Evolutionary conservation across 176 grass and related monocot genomes (phyloP).

Genomic region (Raddia guianensis): DNA sequence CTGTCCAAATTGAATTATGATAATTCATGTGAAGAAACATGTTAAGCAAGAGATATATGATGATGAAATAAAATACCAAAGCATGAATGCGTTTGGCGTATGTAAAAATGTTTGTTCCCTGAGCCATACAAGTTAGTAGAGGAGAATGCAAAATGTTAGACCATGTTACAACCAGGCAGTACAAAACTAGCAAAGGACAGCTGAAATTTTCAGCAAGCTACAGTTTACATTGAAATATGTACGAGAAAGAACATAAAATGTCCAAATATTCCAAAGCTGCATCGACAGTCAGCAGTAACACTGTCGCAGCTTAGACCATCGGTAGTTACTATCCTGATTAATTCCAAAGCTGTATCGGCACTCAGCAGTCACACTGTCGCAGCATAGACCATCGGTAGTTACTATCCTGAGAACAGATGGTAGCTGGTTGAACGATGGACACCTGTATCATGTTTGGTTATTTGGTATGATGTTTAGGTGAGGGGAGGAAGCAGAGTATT

Average conservation of each 20-base stretch:
- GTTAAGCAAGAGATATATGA: not conserved
- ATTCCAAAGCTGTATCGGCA: not conserved
- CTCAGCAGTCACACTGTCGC: too few relatives aligned
- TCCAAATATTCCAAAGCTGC: not conserved
- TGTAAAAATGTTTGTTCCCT: not conserved
- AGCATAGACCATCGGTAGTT: not conserved
- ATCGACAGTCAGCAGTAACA: not conserved
- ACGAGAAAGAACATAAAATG: not conserved
- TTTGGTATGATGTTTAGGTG: not conserved
- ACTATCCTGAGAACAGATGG: not conserved
- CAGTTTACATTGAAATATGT: not conserved
- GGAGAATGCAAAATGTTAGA: not conserved
- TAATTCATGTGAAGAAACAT: not conserved
- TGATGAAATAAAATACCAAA: not conserved
- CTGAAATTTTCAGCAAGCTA: not conserved
- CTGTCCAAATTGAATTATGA: slow-evolving; percentile 36
- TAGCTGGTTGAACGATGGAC: not conserved
- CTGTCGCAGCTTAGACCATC: not conserved
- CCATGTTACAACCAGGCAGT: not conserved
- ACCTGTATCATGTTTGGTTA: not conserved
- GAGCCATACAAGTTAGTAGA: not conserved
- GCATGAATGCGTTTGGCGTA: not conserved
- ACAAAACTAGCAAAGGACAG: not conserved
- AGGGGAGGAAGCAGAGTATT: not conserved
- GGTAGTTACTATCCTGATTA: not conserved